A percentile compares a stretch with the other conserved stretches of the same genome.
These are phyloP conservation scores for Magnusiomyces tetraspermus DNA, from an alignment of 1,139 yeast species.

Conservation along the genomic window DNA sequence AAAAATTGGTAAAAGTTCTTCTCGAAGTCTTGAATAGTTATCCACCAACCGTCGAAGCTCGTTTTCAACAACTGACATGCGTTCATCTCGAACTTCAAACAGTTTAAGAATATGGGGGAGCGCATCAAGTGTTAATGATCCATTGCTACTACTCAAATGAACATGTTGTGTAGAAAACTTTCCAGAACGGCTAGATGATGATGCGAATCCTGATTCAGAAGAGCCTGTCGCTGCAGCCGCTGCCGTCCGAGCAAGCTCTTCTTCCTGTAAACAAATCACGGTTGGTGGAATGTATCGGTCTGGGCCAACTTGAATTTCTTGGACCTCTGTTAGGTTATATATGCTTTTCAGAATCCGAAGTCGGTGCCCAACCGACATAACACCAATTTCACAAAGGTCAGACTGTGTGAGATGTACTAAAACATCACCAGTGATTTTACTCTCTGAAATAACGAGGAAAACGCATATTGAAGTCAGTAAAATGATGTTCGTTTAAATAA, in stretches of 20 bases:
- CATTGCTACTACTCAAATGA: background rate
- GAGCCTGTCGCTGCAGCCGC: background rate
- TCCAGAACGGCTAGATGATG: background rate
- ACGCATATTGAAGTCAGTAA: background rate
- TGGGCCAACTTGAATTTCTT: slow-evolving; percentile 25
- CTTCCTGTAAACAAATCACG: background rate
- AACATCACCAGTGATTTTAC: slow-evolving; percentile 37
- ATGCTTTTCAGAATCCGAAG: slow-evolving; percentile 32
- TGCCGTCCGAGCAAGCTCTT: background rate
- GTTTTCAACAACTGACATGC: slow-evolving; percentile 30
- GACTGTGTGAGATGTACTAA: slow-evolving; percentile 32
- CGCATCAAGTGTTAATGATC: background rate
- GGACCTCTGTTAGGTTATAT: slow-evolving; percentile 27
- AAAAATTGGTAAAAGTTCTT: slow-evolving; percentile 35
- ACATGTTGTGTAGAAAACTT: background rate
- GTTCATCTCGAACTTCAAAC: slow-evolving; percentile 30
- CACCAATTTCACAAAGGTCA: slow-evolving; percentile 36
- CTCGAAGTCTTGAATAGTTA: slow-evolving; percentile 30
- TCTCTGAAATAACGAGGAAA: slow-evolving; percentile 18
- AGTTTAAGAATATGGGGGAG: slow-evolving; percentile 5
- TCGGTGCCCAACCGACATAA: slow-evolving; percentile 35
- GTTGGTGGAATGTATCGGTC: slow-evolving; percentile 29
- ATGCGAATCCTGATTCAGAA: background rate
- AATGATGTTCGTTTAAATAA: background rate
- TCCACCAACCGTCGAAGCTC: slow-evolving; percentile 32